Evolutionary conservation across 179 eudicot genomes (phyloP), one percentile per base, ranked within the genome.

Genomic region (Heliamphora pulchella): DNA sequence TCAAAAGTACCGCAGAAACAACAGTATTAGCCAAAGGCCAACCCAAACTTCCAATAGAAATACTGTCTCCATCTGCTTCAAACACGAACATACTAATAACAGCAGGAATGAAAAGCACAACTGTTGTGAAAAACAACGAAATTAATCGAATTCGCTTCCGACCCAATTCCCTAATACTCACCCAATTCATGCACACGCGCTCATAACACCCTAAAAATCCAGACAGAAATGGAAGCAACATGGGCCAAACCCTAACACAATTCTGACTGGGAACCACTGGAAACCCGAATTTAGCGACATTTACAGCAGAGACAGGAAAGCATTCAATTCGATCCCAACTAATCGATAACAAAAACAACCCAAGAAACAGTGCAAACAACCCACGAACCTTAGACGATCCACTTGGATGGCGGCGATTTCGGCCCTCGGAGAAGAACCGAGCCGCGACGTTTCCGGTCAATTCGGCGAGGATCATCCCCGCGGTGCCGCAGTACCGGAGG

Each of bases 11-110:
- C 51, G 97, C 99, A 84, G 94, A 96, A 68, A 96, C 79, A 18
- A 92, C 99, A 22, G 98, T 96, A 80, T 96, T 96, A 15, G 91
- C 94, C 85, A 94, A 83, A 46, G 94, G 91, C 99, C 99, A 96
- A 66, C 93, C 90, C 66, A 93, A 87, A 74, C 82, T 91, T 83
- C 84, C 74, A 9, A 92, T 13, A 2, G 95, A 91, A 57, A 93
- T 83, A 85, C 90, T 89, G 70, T 88, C 95, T 18, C 97, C 95
- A 62, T 90, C 94, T 15, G 84, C 93, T 82, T 92, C 97, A 80
- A 89, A 96, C 75, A 94, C 79, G 76, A 94, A 84, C 94, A 95
- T 85, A 83, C 95, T 94, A 71, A 94, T 76, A 62, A 85, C 84
- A 58, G 99, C 98, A 66, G 98, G 99, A 54, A 96, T 61, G 68